A percentile compares a stretch with the other conserved stretches of the same genome.
Conservation (phyloP, 345 rosid species). For the Arabis alpina region DNA sequence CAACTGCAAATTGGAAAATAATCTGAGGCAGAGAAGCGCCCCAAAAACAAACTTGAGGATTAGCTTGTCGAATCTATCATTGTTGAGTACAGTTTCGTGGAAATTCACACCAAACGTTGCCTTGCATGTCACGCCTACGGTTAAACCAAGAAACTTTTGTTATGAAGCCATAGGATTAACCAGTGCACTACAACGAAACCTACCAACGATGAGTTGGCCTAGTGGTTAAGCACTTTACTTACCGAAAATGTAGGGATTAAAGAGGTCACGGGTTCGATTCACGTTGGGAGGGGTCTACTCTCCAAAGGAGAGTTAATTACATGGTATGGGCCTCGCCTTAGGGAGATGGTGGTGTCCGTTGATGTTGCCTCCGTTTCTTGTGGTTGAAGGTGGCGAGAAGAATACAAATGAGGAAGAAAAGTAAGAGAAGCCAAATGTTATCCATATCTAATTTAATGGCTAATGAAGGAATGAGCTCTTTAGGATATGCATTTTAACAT, state of each 20-base stretch:
- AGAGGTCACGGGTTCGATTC: too few species aligned
- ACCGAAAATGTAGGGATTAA: too few species aligned
- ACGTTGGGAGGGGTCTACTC: too few species aligned
- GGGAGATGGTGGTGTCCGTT: neutral
- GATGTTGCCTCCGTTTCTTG: neutral
- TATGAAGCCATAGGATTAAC: too few species aligned
- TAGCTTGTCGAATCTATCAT: conserved; percentile 30
- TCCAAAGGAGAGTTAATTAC: too few species aligned
- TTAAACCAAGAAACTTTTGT: conserved; percentile 31
- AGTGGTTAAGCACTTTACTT: too few species aligned
- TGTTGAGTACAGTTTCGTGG: conserved; percentile 32
- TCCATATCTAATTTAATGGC: neutral
- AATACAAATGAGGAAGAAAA: neutral
- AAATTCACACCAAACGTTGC: conserved; percentile 49
- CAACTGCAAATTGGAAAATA: conserved; percentile 48
- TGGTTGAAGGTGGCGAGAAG: conserved; percentile 21
- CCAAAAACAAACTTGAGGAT: conserved; percentile 40
- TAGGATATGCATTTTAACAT: too few species aligned
- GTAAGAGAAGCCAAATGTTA: conserved; percentile 8
- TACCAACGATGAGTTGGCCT: too few species aligned
- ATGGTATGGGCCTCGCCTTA: too few species aligned
- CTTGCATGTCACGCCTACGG: conserved; percentile 39
- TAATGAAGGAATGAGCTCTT: neutral
- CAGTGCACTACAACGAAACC: too few species aligned
- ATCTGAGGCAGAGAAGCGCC: conserved; percentile 45